Evolutionary conservation across 768 basidiomycete genomes (phyloP).

Genomic region (Tricholoma terreum): DNA sequence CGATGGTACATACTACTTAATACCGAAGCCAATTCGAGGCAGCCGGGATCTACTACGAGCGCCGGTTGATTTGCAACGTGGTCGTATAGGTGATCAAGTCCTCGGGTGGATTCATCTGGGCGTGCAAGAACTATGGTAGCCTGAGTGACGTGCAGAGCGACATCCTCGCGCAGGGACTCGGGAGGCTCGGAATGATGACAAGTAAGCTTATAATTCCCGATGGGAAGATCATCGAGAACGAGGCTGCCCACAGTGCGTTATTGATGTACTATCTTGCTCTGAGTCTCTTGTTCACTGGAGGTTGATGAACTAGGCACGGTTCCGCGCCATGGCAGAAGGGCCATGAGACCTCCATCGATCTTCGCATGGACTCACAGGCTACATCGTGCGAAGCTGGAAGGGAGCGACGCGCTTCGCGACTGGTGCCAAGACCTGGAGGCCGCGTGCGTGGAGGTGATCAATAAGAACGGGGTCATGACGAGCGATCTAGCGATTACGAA

Average conservation of each 20-base stretch:
- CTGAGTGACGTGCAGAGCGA: constrained; percentile 89
- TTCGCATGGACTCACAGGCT: constrained; percentile 98
- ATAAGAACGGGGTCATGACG: constrained; percentile 89
- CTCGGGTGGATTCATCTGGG: constrained; percentile 85
- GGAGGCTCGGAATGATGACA: constrained; percentile 97
- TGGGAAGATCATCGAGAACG: constrained; percentile 87
- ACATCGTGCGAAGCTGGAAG: constrained; percentile 90
- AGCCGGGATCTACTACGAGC: constrained; percentile 85
- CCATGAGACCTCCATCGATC: constrained; percentile 95
- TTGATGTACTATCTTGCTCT: not conserved
- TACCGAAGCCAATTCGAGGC: too few relatives aligned
- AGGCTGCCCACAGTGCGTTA: constrained; percentile 84
- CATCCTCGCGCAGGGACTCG: constrained; percentile 97
- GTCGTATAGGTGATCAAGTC: constrained; percentile 98
- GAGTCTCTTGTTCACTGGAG: not conserved
- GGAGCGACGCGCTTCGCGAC: constrained; percentile 64
- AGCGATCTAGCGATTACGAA: constrained; percentile 96
- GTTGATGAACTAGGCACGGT: constrained; percentile 61
- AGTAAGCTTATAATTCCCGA: constrained; percentile 93
- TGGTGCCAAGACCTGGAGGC: constrained; percentile 83
- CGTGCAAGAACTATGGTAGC: constrained; percentile 77
- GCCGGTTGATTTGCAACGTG: constrained; percentile 97
- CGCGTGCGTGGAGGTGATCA: constrained; percentile 89
- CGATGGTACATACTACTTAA: too few relatives aligned
- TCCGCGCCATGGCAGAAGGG: constrained; percentile 97